phyloP scores from a whole-genome alignment of 169 alveolate genomes.

The Plasmodium yoelii region DNA sequence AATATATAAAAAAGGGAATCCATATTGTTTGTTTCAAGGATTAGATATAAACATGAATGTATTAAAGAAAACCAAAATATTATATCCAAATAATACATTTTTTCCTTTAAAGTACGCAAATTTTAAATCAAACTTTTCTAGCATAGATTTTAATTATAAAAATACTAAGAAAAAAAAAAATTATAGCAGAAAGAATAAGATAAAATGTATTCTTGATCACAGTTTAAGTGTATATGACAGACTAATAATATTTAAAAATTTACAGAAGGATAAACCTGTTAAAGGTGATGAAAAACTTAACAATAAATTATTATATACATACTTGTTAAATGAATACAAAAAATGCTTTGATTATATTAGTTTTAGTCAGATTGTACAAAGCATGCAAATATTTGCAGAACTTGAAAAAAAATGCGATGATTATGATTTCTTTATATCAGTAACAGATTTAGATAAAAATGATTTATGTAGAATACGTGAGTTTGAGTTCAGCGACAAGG shows the following conservation, averaged over 20 bases:
- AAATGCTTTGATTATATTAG: conserved; percentile 55
- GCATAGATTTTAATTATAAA: conserved; percentile 50
- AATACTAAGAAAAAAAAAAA: conserved; percentile 9
- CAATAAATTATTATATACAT: conserved; percentile 33
- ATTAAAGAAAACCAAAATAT: conserved; percentile 31
- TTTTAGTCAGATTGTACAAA: conserved; percentile 36
- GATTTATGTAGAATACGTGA: conserved; percentile 36
- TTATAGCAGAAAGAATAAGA: conserved; percentile 7
- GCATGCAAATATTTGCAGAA: conserved; percentile 51
- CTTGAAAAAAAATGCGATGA: conserved; percentile 29
- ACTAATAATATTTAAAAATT: conserved; percentile 37
- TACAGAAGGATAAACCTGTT: conserved; percentile 38
- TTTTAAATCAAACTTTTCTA: conserved; percentile 55
- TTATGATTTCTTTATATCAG: conserved; percentile 33
- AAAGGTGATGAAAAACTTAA: conserved; percentile 37
- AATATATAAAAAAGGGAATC: conserved; percentile 7
- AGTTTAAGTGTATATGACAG: conserved; percentile 36
- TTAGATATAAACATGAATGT: conserved; percentile 34
- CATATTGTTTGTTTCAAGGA: conserved; percentile 11
- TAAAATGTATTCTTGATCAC: conserved; percentile 21
- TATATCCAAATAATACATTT: conserved; percentile 10
- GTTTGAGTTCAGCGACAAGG: conserved; percentile 56
- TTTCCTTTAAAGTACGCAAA: conserved; percentile 31
- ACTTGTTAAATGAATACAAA: conserved; percentile 51
- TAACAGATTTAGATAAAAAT: conserved; percentile 37